These are phyloP conservation scores for Hypoxylon sp. DNA, from an alignment of 2,329 filamentous ascomycete species.

Conservation along the genomic window DNA sequence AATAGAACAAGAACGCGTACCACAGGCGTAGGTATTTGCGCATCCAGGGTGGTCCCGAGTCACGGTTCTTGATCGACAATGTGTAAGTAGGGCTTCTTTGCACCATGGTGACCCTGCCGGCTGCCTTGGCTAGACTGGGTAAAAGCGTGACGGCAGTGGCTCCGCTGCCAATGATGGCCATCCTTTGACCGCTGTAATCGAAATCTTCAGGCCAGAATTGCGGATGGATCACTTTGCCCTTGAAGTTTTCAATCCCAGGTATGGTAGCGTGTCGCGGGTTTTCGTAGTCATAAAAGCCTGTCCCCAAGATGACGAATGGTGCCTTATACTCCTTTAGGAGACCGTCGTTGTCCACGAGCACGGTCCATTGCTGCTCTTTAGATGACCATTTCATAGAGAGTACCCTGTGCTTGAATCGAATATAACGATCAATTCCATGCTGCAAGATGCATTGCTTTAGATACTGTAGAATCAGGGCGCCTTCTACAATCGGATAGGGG, in stretches of 20 bases:
- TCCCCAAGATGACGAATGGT: constrained; percentile 69
- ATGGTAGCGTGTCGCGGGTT: constrained; percentile 65
- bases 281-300: constrained; percentile 74
- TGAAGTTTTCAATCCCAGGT: constrained; percentile 69
- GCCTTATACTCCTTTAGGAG: constrained; percentile 57
- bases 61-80: too few relatives aligned
- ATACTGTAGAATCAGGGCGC: constrained; percentile 62
- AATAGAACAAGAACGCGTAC: not conserved
- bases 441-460: constrained; percentile 62
- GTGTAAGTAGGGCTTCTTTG: constrained; percentile 79
- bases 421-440: constrained; percentile 65
- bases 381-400: constrained; percentile 66
- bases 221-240: constrained; percentile 67
- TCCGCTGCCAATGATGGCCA: constrained; percentile 81
- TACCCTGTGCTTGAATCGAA: constrained; percentile 65
- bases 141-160: constrained; percentile 83
- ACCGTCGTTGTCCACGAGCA: constrained; percentile 47
- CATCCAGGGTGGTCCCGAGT: too few relatives aligned
- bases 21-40: too few relatives aligned
- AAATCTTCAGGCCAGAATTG: constrained; percentile 78
- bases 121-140: constrained; percentile 74
- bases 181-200: constrained; percentile 72
- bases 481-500: constrained; percentile 33
- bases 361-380: constrained; percentile 65
- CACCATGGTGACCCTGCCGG: constrained; percentile 78